A percentile compares a stretch with the other conserved stretches of the same genome.
phyloP scores from a whole-genome alignment of 176 grass and related monocot species.

The Sorghum bicolor region Sorghum_bicolor_NCBIv3 NC_012879.2:2560501-2561000 shows the following conservation, averaged over 20 bases:
- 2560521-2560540: conserved; percentile 51
- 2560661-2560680: conserved; percentile 55
- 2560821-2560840: conserved; percentile 64
- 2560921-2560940: not conserved
- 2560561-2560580: conserved; percentile 48
- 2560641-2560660: conserved; percentile 50
- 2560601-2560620: not conserved
- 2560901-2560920: not conserved
- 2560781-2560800: conserved; percentile 46
- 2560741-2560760: conserved; percentile 18
- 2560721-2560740: conserved; percentile 60
- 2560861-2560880: conserved; percentile 27
- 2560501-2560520: not conserved
- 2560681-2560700: not conserved
- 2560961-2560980: not conserved
- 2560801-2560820: conserved; percentile 31
- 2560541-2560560: conserved; percentile 80
- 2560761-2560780: conserved; percentile 32
- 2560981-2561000: not conserved
- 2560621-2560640: conserved; percentile 20
- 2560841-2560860: conserved; percentile 55
- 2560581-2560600: conserved; percentile 28
- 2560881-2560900: not conserved
- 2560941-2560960: not conserved
- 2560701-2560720: conserved; percentile 58